phyloP scores from a whole-genome alignment of 345 rosid genomes.

The Noccaea bulbosa region DNA sequence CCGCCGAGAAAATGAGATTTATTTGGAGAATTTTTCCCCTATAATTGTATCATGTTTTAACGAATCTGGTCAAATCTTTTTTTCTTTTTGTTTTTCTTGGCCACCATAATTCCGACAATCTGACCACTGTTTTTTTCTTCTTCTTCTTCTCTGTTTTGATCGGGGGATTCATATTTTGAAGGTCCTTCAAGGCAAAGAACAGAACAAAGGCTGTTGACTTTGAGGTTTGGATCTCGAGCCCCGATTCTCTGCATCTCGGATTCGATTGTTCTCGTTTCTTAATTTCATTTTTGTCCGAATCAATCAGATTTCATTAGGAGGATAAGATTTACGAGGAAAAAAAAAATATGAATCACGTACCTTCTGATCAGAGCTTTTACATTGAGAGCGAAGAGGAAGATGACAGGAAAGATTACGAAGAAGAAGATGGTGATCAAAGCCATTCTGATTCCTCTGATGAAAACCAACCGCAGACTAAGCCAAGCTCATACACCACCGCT shows the following conservation, averaged over 20 bases:
- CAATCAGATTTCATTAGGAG: slow-evolving; percentile 2
- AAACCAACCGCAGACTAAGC: slow-evolving; percentile 53
- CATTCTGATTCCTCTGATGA: slow-evolving; percentile 70
- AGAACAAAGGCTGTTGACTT: slow-evolving; percentile 43
- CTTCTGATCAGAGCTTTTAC: slow-evolving; percentile 85
- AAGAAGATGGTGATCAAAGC: slow-evolving; percentile 52
- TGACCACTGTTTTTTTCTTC: background rate
- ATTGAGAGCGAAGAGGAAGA: slow-evolving; percentile 91
- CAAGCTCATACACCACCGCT: slow-evolving; percentile 65
- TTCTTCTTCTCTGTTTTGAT: background rate
- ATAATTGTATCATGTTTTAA: background rate
- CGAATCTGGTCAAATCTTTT: background rate
- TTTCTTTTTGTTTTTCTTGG: background rate
- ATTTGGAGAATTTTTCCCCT: background rate
- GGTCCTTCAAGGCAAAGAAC: background rate
- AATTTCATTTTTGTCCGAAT: background rate
- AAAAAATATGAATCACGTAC: slow-evolving; percentile 74
- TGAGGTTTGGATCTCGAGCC: background rate
- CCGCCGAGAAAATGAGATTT: background rate
- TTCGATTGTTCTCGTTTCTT: slow-evolving; percentile 16
- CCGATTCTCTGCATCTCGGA: background rate
- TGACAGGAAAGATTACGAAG: slow-evolving; percentile 51
- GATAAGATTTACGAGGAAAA: background rate
- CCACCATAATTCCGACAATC: slow-evolving; percentile 22
- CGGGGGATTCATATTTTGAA: slow-evolving; percentile 1